Evolutionary conservation across 2,329 filamentous ascomycete species (phyloP).

Genomic region (Aspergillus alliaceus): DNA sequence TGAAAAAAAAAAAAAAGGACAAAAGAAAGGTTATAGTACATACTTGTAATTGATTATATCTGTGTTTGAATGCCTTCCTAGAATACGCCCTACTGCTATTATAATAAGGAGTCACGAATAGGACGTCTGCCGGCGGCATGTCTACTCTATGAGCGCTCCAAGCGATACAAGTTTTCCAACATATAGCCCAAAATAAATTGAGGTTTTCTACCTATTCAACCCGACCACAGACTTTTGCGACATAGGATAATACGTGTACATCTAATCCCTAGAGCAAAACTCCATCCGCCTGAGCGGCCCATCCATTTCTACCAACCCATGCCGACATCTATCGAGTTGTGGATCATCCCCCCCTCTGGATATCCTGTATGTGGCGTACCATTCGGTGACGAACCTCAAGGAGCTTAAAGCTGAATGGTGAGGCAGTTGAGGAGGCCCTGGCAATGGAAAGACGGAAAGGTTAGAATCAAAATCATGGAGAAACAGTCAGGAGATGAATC

Average conservation of each 20-base stretch:
- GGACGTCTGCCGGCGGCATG: too few species aligned
- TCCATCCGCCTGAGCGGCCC: not conserved
- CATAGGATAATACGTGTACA: not conserved
- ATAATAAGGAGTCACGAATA: too few species aligned
- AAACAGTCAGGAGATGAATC: too few species aligned
- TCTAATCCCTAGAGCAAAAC: not conserved
- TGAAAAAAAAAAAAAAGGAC: too few species aligned
- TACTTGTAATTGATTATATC: too few species aligned
- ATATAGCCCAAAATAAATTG: not conserved
- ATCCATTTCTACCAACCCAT: not conserved
- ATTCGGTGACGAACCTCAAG: not conserved
- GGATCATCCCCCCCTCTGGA: not conserved
- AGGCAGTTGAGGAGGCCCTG: not conserved
- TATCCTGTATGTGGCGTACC: not conserved
- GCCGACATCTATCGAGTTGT: not conserved
- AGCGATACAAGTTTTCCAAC: too few species aligned
- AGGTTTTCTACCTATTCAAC: not conserved
- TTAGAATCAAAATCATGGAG: not conserved
- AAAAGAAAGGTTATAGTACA: too few species aligned
- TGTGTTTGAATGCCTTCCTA: too few species aligned
- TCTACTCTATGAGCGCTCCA: too few species aligned
- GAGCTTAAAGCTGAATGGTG: not conserved
- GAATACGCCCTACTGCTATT: too few species aligned
- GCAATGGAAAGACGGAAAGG: too few species aligned
- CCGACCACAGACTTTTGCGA: too few species aligned